Evolutionary conservation across 768 basidiomycete species (phyloP).

Genomic region (Termitomyces bulborhizus): DNA sequence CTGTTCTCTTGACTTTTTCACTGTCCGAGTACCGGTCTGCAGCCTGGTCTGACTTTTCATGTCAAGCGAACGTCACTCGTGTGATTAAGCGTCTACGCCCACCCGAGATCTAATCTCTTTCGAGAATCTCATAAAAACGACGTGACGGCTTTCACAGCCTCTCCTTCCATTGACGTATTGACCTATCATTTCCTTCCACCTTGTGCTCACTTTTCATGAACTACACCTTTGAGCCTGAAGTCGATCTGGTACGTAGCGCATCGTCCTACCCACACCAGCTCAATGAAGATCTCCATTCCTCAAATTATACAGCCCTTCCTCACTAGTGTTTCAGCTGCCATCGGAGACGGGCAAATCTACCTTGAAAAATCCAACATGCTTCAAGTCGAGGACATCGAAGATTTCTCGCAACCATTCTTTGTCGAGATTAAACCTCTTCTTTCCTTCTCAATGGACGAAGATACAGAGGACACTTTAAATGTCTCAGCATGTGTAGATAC

Average conservation of each 20-base stretch:
- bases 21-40: neutral
- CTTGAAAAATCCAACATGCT: neutral
- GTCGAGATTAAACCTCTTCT: constrained; percentile 5
- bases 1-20: neutral
- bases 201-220: neutral
- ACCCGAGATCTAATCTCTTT: neutral
- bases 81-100: neutral
- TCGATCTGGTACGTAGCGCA: neutral
- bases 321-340: neutral
- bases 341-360: neutral
- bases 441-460: neutral
- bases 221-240: neutral
- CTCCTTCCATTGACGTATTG: too few relatives aligned
- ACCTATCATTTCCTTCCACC: neutral
- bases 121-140: neutral
- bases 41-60: neutral
- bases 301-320: neutral
- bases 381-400: neutral
- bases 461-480: neutral
- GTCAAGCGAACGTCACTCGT: neutral
- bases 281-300: neutral
- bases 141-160: neutral
- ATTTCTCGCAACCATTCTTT: neutral
- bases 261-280: neutral
- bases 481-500: neutral